These are phyloP conservation scores for Melocanna baccifera DNA, from an alignment of 176 grass and related monocot genomes.

Conservation along the genomic window DNA sequence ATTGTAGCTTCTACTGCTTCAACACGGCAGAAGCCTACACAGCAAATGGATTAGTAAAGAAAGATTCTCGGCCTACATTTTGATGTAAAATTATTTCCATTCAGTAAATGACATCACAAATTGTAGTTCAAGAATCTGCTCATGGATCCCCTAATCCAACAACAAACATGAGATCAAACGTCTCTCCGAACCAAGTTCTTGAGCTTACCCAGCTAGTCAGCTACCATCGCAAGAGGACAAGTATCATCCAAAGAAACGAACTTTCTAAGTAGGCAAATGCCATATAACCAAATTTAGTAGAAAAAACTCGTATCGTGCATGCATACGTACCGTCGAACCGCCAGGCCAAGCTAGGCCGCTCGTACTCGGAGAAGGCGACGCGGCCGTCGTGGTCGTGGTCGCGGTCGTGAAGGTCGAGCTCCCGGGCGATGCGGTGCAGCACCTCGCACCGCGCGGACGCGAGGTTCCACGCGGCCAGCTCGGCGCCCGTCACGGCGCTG, in stretches of 20 bases:
- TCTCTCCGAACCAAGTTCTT: constrained; percentile 17
- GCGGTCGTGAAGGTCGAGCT: constrained; percentile 88
- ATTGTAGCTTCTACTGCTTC: not conserved
- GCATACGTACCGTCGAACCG: constrained; percentile 65
- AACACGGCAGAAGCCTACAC: not conserved
- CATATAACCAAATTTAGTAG: not conserved
- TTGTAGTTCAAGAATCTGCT: not conserved
- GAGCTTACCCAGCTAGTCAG: constrained; percentile 1
- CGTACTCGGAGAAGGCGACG: constrained; percentile 72
- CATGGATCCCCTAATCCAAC: not conserved
- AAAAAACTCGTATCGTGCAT: not conserved
- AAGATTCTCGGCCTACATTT: not conserved
- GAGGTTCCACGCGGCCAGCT: constrained; percentile 83
- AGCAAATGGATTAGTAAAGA: not conserved
- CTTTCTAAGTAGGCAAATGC: not conserved
- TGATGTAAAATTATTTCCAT: not conserved
- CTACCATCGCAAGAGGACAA: constrained; percentile 4
- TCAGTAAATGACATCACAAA: not conserved
- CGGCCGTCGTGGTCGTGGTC: constrained; percentile 71
- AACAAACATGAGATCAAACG: not conserved
- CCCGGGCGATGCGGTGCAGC: constrained; percentile 64
- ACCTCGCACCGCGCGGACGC: constrained; percentile 53
- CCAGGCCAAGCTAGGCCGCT: constrained; percentile 77
- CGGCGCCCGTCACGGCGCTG: constrained; percentile 51
- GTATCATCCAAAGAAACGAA: not conserved